Base-by-base conservation (phyloP, 169 alveolate genomes). In the Cryptosporidium felis region DNA sequence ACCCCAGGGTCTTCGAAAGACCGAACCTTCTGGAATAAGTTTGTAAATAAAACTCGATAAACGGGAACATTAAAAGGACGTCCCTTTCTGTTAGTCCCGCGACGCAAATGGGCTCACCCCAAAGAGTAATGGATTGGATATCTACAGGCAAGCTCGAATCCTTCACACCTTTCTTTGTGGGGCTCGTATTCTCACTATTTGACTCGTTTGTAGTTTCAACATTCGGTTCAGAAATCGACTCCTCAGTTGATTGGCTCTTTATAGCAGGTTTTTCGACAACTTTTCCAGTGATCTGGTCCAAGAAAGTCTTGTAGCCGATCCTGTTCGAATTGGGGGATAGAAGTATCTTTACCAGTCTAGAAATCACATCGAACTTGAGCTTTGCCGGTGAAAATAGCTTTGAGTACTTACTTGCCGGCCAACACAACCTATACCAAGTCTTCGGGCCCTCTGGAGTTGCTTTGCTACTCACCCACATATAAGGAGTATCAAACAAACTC, bases 251-350 rank as follows among this genome's bases (percentile, higher is more conserved):
- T 16, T 56, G 66, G 26, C 8, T 36, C 12, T 58, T 5, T 12
- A 28, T 63, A 12, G 21, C 0, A 9, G 81, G 36, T n/a, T 46
- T 65, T 5, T 65, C 62, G 8, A 28, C 34, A 2, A 49, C 10
- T n/a, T 65, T 65, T 4, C 85, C 85, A 34, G 85, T 74, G 9
- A 74, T 28, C 30, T 51, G 85, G 18, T 74, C 85, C 9, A 74
- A 18, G 12, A 74, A 74, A 3, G 85, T 74, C 32, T 49, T 74
- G 36, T 53, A 53, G 32, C 85, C 85, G 5, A 49, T 41, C 40
- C 67, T 49, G 28, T 74, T 49, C n/a, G 67, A 74, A 38, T 74
- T 74, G 1, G 65, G 85, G n/a, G 67, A 74, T 21, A 53, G 28
- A 6, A 74, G 18, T 5, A 67, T 74, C 46, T 74, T 74, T n/a